Evolutionary conservation across 2,329 filamentous ascomycete genomes (phyloP), one percentile per base, ranked within the genome.

Genomic region (Zasmidium cellare): DNA sequence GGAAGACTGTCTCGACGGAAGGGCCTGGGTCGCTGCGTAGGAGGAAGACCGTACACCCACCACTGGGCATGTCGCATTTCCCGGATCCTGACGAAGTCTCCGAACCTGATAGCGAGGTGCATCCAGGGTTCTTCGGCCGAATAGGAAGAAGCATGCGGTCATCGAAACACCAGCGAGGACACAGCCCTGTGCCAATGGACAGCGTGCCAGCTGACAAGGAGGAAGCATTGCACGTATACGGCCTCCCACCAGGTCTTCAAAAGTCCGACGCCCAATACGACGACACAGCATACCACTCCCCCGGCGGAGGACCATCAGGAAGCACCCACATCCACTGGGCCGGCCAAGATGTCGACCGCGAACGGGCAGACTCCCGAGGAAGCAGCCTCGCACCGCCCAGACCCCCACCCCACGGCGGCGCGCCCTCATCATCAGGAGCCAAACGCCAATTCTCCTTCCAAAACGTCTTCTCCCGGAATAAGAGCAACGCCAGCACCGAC

Each of bases 381-480:
- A 74, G 71, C 19, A 77, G 74, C 51, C 74, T 81, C 12, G 77
- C 75, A 2, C 80, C 85, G 1, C 87, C 87, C 0, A 73, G 69
- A 56, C 73, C 84, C 2, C 87, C 87, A 1, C 86, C 86, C 3
- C 85, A 79, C 56, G 46, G 53, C 2, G 25, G 49, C n/a, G n/a
- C n/a, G n/a, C n/a, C n/a, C n/a, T n/a, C n/a, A 44, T 49, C 57
- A 3, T 18, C 24, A 16, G 28, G 51, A 31, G 84, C 88, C 11
- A 84, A 91, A 59, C 90, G 93, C 59, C 91, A 96, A 71, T 99
- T 97, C 76, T 96, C 90, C 18, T 97, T 97, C 80, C 88, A 92
- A 64, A 91, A 89, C 64, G 86, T 96, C 53, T 94, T 97, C 74
- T 78, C 79, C 59, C 82, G 87, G 51, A 76, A 80, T 64, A 79